Conservation (phyloP, 2,329 filamentous ascomycete species). For the Diaporthe humulicola region DNA sequence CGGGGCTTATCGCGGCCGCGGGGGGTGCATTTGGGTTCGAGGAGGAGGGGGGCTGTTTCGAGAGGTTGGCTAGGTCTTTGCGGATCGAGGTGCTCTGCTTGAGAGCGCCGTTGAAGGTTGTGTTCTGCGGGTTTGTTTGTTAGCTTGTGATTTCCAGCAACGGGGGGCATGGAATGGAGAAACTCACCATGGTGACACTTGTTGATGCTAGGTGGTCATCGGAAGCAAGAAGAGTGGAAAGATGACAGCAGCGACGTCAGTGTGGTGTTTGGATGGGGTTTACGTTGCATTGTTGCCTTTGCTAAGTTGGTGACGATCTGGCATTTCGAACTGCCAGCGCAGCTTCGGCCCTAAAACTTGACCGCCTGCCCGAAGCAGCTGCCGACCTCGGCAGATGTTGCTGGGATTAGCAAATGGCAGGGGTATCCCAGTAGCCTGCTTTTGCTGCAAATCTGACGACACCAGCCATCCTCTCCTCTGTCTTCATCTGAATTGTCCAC, state of each 20-base stretch:
- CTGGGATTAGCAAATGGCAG: neutral
- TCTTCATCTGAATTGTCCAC: neutral
- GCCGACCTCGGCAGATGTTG: neutral
- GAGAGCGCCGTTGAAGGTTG: conserved; percentile 87
- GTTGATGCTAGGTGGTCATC: neutral
- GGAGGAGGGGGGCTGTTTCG: conserved; percentile 61
- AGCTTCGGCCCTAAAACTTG: neutral
- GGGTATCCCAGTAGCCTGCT: neutral
- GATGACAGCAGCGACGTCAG: too few species aligned
- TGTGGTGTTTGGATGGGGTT: neutral
- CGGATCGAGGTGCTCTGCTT: conserved; percentile 87
- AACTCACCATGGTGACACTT: conserved; percentile 24
- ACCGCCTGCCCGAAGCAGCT: neutral
- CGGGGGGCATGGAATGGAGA: rapidly evolving
- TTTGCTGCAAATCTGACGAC: neutral
- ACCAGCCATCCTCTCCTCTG: too few species aligned
- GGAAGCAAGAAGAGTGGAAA: neutral
- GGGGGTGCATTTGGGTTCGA: conserved; percentile 48
- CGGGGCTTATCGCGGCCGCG: conserved; percentile 68
- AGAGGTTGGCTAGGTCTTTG: conserved; percentile 79
- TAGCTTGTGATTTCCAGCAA: neutral
- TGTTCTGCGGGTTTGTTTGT: conserved; percentile 69
- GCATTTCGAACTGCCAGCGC: conserved; percentile 22
- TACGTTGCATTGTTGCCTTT: neutral
- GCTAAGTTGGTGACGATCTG: conserved; percentile 4